Percentiles rank a stretch among this genome's conserved stretches.
phyloP scores from a whole-genome alignment of 1,139 yeast genomes.

The Taphrina communis region DNA sequence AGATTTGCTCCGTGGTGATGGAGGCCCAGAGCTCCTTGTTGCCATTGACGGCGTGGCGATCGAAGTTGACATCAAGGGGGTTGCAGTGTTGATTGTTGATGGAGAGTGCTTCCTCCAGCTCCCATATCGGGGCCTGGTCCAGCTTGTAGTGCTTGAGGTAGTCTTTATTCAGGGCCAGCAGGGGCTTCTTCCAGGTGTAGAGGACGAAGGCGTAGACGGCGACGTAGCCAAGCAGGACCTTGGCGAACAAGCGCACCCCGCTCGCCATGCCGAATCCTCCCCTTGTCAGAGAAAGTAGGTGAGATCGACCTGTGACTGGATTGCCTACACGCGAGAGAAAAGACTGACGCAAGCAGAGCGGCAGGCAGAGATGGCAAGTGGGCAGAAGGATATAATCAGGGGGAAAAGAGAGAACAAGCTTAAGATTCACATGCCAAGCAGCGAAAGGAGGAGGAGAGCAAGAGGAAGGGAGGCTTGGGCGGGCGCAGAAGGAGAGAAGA shows the following conservation, averaged over 20 bases:
- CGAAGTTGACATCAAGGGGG: slow-evolving; percentile 3
- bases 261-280: background rate
- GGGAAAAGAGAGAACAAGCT: no score
- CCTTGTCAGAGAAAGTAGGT: no score
- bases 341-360: no score
- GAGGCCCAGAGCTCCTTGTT: slow-evolving; percentile 5
- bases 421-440: no score
- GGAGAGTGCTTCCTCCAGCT: slow-evolving; percentile 9
- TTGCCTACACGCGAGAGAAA: no score
- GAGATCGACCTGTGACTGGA: background rate
- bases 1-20: background rate
- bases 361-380: no score
- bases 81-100: slow-evolving; percentile 15
- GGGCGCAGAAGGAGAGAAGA: no score
- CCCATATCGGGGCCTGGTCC: slow-evolving; percentile 15
- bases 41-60: slow-evolving; percentile 20
- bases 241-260: slow-evolving; percentile 6
- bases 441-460: no score
- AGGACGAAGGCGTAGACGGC: slow-evolving; percentile 8
- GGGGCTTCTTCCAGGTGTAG: slow-evolving; percentile 27
- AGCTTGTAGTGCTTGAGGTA: slow-evolving; percentile 13
- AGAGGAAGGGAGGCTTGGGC: no score
- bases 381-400: no score
- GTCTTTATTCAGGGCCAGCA: slow-evolving; percentile 6
- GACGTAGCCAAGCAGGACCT: slow-evolving; percentile 6